A percentile compares a stretch with the other conserved stretches of the same genome.
phyloP scores from a whole-genome alignment of 2,329 filamentous ascomycete species.

The Nigrospora sphaerica region DNA sequence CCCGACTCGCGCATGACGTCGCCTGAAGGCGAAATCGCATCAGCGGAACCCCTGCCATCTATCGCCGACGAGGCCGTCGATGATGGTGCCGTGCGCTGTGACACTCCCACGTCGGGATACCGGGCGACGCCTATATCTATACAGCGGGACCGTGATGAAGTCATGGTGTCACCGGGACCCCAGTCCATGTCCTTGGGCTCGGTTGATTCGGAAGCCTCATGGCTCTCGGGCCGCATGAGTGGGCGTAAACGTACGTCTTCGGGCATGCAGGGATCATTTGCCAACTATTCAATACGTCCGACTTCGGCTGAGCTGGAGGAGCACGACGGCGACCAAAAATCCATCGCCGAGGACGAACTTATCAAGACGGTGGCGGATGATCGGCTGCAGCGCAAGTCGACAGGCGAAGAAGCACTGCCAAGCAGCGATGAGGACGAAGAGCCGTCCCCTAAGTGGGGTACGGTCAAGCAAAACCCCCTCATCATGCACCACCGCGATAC shows the following conservation, averaged over 20 bases:
- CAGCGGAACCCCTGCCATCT: constrained; percentile 23
- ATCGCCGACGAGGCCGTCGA: constrained; percentile 17
- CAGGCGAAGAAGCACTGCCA: constrained; percentile 39
- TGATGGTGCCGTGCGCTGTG: constrained; percentile 30
- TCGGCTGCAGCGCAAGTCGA: constrained; percentile 30
- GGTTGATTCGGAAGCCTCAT: constrained; percentile 91
- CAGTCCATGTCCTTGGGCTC: constrained; percentile 85
- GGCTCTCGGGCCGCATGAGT: constrained; percentile 65
- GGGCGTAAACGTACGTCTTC: constrained; percentile 39
- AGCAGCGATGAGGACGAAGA: constrained; percentile 48
- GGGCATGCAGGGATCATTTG: constrained; percentile 30
- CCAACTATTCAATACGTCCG: constrained; percentile 31
- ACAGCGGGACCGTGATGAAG: constrained; percentile 31
- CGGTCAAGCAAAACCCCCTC: constrained; percentile 40
- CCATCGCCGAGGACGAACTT: constrained; percentile 70
- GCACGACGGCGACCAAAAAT: constrained; percentile 47
- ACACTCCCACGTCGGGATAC: constrained; percentile 39
- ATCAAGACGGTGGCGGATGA: constrained; percentile 44
- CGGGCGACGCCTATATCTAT: constrained; percentile 39
- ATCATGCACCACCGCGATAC: constrained; percentile 39
- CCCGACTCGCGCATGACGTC: constrained; percentile 77
- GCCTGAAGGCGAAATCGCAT: constrained; percentile 51
- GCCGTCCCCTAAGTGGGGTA: constrained; percentile 44
- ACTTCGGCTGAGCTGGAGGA: constrained; percentile 43
- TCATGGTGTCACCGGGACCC: constrained; percentile 45